Conservation (phyloP, 805 yeast species). For the Hanseniaspora lindneri region DNA sequence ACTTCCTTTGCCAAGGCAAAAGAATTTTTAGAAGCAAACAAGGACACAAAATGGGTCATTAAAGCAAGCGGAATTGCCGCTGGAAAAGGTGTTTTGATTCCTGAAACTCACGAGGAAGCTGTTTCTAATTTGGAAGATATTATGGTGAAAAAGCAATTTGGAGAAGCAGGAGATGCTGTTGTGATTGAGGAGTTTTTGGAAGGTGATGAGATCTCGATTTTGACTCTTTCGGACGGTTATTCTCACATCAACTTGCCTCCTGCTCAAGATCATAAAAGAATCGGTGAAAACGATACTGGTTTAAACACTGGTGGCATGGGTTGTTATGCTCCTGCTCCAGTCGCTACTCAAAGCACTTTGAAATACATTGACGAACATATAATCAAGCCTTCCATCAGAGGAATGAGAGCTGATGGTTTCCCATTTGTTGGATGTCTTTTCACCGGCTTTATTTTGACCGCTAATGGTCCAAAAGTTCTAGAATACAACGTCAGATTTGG, state of each 20-base stretch:
- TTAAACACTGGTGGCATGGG: conserved; percentile 99
- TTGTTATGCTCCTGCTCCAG: conserved; percentile 95
- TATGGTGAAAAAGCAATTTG: conserved; percentile 83
- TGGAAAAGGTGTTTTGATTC: conserved; percentile 96
- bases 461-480: conserved; percentile 82
- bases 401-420: conserved; percentile 88
- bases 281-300: conserved; percentile 87
- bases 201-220: conserved; percentile 91
- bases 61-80: conserved; percentile 98
- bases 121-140: conserved; percentile 68
- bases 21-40: conserved; percentile 41
- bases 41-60: conserved; percentile 70
- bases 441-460: conserved; percentile 86
- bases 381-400: conserved; percentile 83
- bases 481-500: conserved; percentile 98
- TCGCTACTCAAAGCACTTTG: conserved; percentile 68
- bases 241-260: conserved; percentile 83
- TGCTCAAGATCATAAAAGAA: conserved; percentile 96
- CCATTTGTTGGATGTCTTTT: conserved; percentile 94
- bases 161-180: conserved; percentile 86
- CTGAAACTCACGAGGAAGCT: conserved; percentile 75
- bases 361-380: conserved; percentile 59
- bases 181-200: conserved; percentile 92
- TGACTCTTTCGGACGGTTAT: conserved; percentile 90
- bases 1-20: conserved; percentile 64